Evolutionary conservation across 768 basidiomycete genomes (phyloP).

Genomic region (Mrakia blollopis): DNA sequence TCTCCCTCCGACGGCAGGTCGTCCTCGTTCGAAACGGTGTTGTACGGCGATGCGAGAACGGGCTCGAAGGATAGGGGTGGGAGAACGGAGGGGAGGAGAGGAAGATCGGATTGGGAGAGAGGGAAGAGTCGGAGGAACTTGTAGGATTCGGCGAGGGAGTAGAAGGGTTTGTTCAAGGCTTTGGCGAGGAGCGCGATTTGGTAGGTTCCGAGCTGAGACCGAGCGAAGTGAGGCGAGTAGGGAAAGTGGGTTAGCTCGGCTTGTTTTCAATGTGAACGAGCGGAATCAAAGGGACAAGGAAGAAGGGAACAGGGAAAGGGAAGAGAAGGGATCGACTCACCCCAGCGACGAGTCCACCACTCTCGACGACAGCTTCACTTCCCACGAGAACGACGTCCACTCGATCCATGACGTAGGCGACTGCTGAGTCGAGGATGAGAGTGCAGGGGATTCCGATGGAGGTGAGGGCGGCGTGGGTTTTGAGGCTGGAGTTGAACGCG

Average conservation of each 20-base stretch:
- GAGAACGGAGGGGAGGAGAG: slow-evolving; percentile 36
- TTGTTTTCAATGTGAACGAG: too few relatives aligned
- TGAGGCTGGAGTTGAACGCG: slow-evolving; percentile 62
- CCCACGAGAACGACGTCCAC: slow-evolving; percentile 94
- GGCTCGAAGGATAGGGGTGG: slow-evolving; percentile 33
- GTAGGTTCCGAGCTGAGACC: slow-evolving; percentile 68
- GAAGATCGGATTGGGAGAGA: slow-evolving; percentile 44
- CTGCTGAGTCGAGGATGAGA: slow-evolving; percentile 90
- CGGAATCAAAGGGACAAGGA: background rate
- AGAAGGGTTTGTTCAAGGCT: slow-evolving; percentile 90
- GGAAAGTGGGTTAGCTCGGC: too few relatives aligned
- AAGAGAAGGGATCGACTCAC: too few relatives aligned
- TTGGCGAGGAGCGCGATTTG: slow-evolving; percentile 96
- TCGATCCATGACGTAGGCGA: slow-evolving; percentile 94
- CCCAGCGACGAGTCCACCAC: slow-evolving; percentile 74
- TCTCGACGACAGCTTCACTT: slow-evolving; percentile 96
- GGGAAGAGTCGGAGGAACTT: slow-evolving; percentile 97
- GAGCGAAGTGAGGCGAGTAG: background rate
- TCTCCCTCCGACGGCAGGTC: too few relatives aligned
- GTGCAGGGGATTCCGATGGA: slow-evolving; percentile 90
- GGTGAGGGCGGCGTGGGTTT: slow-evolving; percentile 80
- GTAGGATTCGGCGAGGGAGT: slow-evolving; percentile 78
- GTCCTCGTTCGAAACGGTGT: background rate
- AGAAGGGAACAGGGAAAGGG: background rate
- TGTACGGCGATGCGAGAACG: slow-evolving; percentile 31